phyloP scores from a whole-genome alignment of 1,284 basidiomycete species.

The Papiliotrema nemorosa region DNA sequence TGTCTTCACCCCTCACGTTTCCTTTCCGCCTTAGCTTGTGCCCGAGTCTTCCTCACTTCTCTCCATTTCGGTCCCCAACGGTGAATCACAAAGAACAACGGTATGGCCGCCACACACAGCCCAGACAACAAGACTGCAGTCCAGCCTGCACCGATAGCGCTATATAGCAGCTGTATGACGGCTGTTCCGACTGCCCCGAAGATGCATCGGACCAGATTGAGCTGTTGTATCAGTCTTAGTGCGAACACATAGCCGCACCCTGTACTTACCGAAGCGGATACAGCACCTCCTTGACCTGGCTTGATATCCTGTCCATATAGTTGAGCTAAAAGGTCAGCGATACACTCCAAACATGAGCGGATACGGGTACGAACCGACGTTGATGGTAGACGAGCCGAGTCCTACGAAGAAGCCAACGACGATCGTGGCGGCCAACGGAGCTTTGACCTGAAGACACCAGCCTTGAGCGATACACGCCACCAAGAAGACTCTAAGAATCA shows the following conservation, averaged over 20 bases:
- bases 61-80: slow-evolving; percentile 34
- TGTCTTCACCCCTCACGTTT: background rate
- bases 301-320: slow-evolving; percentile 46
- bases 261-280: slow-evolving; percentile 38
- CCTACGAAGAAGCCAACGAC: slow-evolving; percentile 42
- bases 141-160: slow-evolving; percentile 42
- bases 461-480: slow-evolving; percentile 27
- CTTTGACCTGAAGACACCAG: slow-evolving; percentile 37
- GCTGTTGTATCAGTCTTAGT: slow-evolving; percentile 7
- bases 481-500: slow-evolving; percentile 18
- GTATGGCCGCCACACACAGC: slow-evolving; percentile 24
- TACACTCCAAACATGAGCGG: background rate
- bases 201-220: slow-evolving; percentile 46
- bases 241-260: too few relatives aligned
- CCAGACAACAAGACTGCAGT: slow-evolving; percentile 44
- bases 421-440: slow-evolving; percentile 34
- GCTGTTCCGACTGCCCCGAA: slow-evolving; percentile 44
- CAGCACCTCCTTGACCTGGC: slow-evolving; percentile 43
- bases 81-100: slow-evolving; percentile 30
- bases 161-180: slow-evolving; percentile 38
- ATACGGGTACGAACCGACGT: slow-evolving; percentile 14
- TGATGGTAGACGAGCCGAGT: slow-evolving; percentile 31
- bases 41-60: slow-evolving; percentile 7
- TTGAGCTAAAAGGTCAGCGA: slow-evolving; percentile 19
- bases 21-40: slow-evolving; percentile 8